These are phyloP conservation scores for Aspergillus unguis DNA, from an alignment of 2,329 filamentous ascomycete species.

Conservation along the genomic window DNA sequence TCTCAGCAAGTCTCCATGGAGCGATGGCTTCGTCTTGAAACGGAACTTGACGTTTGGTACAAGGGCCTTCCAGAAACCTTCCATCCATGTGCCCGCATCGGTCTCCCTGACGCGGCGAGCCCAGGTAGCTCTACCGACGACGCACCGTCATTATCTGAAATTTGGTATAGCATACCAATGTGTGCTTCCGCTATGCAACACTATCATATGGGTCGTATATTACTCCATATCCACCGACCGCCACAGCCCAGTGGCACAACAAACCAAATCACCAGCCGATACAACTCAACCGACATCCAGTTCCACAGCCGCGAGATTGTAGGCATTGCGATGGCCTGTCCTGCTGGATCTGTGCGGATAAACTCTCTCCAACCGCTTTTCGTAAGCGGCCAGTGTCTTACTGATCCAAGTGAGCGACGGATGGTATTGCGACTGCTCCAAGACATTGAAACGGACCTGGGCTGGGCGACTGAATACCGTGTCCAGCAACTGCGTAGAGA, in stretches of 20 bases:
- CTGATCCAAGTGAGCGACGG: constrained; percentile 52
- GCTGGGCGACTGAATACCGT: constrained; percentile 62
- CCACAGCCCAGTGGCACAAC: constrained; percentile 45
- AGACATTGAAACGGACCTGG: constrained; percentile 61
- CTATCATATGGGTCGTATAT: constrained; percentile 44
- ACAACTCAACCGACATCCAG: constrained; percentile 57
- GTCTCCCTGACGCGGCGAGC: constrained; percentile 31
- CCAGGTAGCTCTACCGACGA: constrained; percentile 30
- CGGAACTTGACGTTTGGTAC: constrained; percentile 59
- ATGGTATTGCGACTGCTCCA: constrained; percentile 55
- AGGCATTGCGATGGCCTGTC: constrained; percentile 57
- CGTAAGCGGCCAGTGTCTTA: constrained; percentile 60
- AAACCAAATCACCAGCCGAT: constrained; percentile 52
- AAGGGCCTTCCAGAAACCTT: constrained; percentile 59
- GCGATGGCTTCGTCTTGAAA: constrained; percentile 52
- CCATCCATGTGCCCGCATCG: constrained; percentile 52
- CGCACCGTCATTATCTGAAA: constrained; percentile 48
- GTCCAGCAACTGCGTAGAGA: constrained; percentile 50
- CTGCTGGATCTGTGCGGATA: constrained; percentile 57
- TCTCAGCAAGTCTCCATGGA: constrained; percentile 44
- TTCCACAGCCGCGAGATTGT: constrained; percentile 61
- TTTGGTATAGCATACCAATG: constrained; percentile 65
- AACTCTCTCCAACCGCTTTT: constrained; percentile 61
- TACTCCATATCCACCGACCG: constrained; percentile 44
- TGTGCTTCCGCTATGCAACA: constrained; percentile 60